Evolutionary conservation across 2,329 filamentous ascomycete species (phyloP).

Genomic region (Amauroascus niger): DNA sequence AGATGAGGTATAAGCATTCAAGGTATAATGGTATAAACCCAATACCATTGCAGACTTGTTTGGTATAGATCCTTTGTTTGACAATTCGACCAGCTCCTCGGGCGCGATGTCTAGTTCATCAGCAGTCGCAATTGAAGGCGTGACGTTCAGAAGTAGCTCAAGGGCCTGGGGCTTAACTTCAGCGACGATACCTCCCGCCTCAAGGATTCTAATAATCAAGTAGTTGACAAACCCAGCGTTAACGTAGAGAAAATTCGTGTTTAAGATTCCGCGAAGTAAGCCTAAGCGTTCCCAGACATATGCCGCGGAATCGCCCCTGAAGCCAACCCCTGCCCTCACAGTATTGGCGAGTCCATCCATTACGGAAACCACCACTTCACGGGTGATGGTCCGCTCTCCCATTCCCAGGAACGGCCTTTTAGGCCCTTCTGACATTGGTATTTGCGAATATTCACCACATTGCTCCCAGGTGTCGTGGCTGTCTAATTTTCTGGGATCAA

Average conservation of each 20-base stretch:
- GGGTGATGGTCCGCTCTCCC: conserved; percentile 44
- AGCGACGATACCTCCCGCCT: conserved; percentile 40
- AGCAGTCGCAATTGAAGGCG: conserved; percentile 2
- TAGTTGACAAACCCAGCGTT: conserved; percentile 28
- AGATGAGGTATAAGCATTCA: conserved; percentile 15
- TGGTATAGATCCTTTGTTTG: neutral
- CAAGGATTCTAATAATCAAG: conserved; percentile 42
- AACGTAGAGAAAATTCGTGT: conserved; percentile 21
- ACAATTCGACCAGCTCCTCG: neutral
- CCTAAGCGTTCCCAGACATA: conserved; percentile 31
- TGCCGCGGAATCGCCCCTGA: conserved; percentile 25
- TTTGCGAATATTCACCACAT: conserved; percentile 19
- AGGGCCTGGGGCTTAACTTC: conserved; percentile 39
- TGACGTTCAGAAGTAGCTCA: conserved; percentile 31
- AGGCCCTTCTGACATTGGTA: conserved; percentile 16
- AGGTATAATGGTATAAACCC: conserved; percentile 16
- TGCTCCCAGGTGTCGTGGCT: conserved; percentile 30
- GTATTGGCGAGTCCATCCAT: conserved; percentile 44
- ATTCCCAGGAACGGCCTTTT: conserved; percentile 33
- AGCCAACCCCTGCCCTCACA: conserved; percentile 34
- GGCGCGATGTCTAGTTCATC: neutral
- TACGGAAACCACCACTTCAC: conserved; percentile 48
- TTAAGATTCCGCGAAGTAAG: conserved; percentile 29
- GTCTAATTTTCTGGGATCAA: conserved; percentile 30
- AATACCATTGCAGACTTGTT: conserved; percentile 13